Evolutionary conservation across 768 basidiomycete species (phyloP).

Genomic region (Rhizopogon rudus): DNA sequence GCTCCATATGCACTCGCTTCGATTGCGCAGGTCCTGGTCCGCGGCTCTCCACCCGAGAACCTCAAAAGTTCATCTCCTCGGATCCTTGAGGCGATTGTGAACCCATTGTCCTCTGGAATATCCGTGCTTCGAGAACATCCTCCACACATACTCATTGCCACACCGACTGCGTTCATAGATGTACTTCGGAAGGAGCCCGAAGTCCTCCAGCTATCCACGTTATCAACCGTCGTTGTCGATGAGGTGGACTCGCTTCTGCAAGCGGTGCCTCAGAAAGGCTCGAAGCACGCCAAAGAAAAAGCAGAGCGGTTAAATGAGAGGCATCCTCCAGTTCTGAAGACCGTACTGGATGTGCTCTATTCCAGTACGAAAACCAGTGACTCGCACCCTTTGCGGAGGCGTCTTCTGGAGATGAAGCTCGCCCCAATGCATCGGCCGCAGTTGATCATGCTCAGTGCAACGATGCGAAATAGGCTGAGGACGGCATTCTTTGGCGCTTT

Average conservation of each 20-base stretch:
- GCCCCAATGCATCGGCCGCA: slow-evolving; percentile 39
- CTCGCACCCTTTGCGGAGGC: slow-evolving; percentile 1
- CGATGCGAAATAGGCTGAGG: slow-evolving; percentile 45
- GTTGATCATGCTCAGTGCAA: slow-evolving; percentile 67
- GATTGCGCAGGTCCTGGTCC: slow-evolving; percentile 58
- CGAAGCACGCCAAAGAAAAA: slow-evolving; percentile 34
- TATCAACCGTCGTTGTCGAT: slow-evolving; percentile 65
- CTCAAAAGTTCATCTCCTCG: slow-evolving; percentile 16
- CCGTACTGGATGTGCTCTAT: slow-evolving; percentile 57
- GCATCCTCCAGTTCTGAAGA: slow-evolving; percentile 57
- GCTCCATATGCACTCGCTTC: slow-evolving; percentile 32
- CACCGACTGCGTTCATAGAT: slow-evolving; percentile 65
- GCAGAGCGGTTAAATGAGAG: slow-evolving; percentile 36
- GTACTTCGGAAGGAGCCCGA: slow-evolving; percentile 39
- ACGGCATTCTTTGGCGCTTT: slow-evolving; percentile 43
- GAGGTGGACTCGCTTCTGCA: slow-evolving; percentile 73
- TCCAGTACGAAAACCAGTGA: slow-evolving; percentile 21
- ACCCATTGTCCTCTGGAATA: slow-evolving; percentile 26
- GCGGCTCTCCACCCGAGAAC: slow-evolving; percentile 40
- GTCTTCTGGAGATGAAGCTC: slow-evolving; percentile 6
- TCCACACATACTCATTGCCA: slow-evolving; percentile 68
- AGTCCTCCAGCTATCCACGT: slow-evolving; percentile 38
- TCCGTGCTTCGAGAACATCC: slow-evolving; percentile 33
- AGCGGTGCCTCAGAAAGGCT: slow-evolving; percentile 39
- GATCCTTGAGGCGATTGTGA: slow-evolving; percentile 24